Percentiles rank a stretch among this genome's conserved stretches.
phyloP scores from a whole-genome alignment of 108 stramenopile species.

The Cyclotella atomus region DNA sequence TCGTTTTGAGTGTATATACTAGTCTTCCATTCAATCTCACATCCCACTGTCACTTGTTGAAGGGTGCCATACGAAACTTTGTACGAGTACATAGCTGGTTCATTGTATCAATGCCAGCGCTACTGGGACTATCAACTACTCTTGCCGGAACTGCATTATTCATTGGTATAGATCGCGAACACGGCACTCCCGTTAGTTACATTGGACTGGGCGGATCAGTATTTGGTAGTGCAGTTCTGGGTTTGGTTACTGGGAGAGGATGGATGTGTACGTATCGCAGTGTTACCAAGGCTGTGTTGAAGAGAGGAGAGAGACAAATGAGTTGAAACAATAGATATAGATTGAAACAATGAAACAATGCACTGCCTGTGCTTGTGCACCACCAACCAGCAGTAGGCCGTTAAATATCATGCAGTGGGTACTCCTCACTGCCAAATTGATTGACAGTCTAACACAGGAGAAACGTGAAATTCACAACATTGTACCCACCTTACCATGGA shows the following conservation, averaged over 20 bases:
- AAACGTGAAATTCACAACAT: too few species aligned
- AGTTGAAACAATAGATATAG: too few species aligned
- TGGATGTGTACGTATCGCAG: slow-evolving; percentile 39
- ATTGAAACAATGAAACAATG: too few species aligned
- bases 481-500: too few species aligned
- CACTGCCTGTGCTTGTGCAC: too few species aligned
- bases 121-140: slow-evolving; percentile 35
- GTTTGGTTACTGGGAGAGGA: slow-evolving; percentile 28
- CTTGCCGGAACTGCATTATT: slow-evolving; percentile 44
- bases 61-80: slow-evolving; percentile 41
- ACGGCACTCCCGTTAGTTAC: slow-evolving; percentile 47
- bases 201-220: slow-evolving; percentile 35
- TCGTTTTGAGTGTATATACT: neutral
- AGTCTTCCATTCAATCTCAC: neutral
- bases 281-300: slow-evolving; percentile 28
- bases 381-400: too few species aligned
- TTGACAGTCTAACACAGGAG: too few species aligned
- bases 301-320: neutral
- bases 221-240: slow-evolving; percentile 21
- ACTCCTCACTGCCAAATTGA: too few species aligned
- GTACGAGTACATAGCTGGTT: slow-evolving; percentile 31
- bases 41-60: neutral
- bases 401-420: too few species aligned
- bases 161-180: slow-evolving; percentile 41
- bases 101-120: slow-evolving; percentile 38